Evolutionary conservation across 139 green algal genomes (phyloP).

Genomic region (Parachlorella kessleri): DNA sequence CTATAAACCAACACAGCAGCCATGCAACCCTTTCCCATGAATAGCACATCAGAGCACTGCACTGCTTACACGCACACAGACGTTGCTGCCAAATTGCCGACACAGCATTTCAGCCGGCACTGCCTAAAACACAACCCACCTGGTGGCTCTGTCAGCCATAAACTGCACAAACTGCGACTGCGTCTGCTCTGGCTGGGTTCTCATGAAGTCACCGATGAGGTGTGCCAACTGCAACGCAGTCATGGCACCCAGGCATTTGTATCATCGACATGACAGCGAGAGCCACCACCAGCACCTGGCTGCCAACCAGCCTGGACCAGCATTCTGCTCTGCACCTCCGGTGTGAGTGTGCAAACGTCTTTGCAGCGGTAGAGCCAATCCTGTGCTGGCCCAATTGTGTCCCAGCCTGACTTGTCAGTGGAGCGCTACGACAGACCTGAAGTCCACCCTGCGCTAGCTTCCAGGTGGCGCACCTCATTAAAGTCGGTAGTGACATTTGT

Average conservation of each 20-base stretch:
- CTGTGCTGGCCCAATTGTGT: no score
- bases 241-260: no score
- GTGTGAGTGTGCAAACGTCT: no score
- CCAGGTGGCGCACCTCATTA: constrained; percentile 23
- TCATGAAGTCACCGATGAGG: constrained; percentile 35
- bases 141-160: constrained; percentile 13
- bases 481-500: constrained; percentile 41
- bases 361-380: no score
- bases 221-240: constrained; percentile 17
- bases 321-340: no score
- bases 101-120: neutral
- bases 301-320: no score
- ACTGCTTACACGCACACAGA: neutral
- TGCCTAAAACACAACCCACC: neutral
- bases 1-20: neutral
- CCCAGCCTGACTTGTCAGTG: no score
- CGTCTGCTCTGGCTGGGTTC: neutral
- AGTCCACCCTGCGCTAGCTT: no score
- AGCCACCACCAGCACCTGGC: no score
- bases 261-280: no score
- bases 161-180: constrained; percentile 20
- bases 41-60: neutral
- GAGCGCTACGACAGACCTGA: no score
- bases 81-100: neutral
- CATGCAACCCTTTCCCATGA: no score